phyloP scores from a whole-genome alignment of 2,329 filamentous ascomycete species.

The Colletotrichum lentis region DNA sequence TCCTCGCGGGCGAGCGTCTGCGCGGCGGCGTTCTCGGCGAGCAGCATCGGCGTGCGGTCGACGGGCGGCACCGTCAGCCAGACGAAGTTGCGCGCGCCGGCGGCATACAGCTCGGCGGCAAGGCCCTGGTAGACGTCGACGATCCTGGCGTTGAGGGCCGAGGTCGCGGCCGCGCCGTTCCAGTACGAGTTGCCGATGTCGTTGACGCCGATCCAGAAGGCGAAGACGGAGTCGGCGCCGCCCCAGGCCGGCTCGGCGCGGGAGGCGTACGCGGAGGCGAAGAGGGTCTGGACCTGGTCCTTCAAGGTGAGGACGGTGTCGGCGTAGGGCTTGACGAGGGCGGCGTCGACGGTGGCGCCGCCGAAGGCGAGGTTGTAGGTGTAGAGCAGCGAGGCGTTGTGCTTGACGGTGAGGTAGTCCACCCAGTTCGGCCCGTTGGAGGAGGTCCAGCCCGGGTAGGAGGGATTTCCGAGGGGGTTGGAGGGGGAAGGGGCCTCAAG shows the following conservation, averaged over 20 bases:
- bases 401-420: conserved; percentile 56
- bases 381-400: conserved; percentile 56
- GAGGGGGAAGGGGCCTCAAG: conserved; percentile 58
- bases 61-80: conserved; percentile 68
- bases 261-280: conserved; percentile 42
- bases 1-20: conserved; percentile 52
- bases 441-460: conserved; percentile 60
- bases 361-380: conserved; percentile 64
- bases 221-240: conserved; percentile 52
- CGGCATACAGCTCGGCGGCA: conserved; percentile 57
- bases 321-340: conserved; percentile 59
- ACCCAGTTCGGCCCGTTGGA: conserved; percentile 62
- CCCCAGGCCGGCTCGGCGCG: conserved; percentile 50
- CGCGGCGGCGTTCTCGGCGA: conserved; percentile 49
- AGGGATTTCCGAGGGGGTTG: conserved; percentile 70
- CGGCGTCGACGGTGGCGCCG: conserved; percentile 61
- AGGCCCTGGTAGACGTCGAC: conserved; percentile 55
- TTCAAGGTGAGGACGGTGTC: conserved; percentile 58
- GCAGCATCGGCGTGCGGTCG: conserved; percentile 60
- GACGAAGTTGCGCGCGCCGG: conserved; percentile 65
- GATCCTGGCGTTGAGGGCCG: conserved; percentile 49
- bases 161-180: conserved; percentile 43
- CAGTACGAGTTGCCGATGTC: conserved; percentile 61
- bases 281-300: conserved; percentile 55
- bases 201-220: conserved; percentile 64